Evolutionary conservation across 2,329 filamentous ascomycete species (phyloP).

Genomic region (Xylaria arbuscula): DNA sequence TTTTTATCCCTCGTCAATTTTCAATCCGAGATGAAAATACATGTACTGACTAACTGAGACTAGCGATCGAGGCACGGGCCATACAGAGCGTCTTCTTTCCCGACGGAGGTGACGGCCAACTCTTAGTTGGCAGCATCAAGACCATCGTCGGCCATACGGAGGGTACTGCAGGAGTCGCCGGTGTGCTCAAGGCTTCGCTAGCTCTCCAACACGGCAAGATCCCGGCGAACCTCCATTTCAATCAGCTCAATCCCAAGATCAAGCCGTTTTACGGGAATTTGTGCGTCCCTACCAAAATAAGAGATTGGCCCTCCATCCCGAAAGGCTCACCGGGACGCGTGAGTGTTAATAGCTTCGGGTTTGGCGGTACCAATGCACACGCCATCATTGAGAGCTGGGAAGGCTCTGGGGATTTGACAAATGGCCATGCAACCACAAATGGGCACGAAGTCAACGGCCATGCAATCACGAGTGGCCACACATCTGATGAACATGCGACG

Average conservation of each 20-base stretch:
- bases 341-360: neutral
- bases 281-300: too few species aligned
- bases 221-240: slow-evolving; percentile 30
- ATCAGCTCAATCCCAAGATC: slow-evolving; percentile 9
- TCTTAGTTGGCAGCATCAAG: neutral
- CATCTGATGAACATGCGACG: too few species aligned
- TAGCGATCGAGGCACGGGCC: neutral
- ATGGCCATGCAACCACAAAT: too few species aligned
- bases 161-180: slow-evolving; percentile 1
- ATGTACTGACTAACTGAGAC: too few species aligned
- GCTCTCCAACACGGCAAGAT: slow-evolving; percentile 17
- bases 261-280: neutral
- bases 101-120: neutral
- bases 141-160: slow-evolving; percentile 18
- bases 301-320: too few species aligned
- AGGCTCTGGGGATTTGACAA: too few species aligned
- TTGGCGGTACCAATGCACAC: neutral
- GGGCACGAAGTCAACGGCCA: too few species aligned
- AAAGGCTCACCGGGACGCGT: too few species aligned
- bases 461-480: too few species aligned
- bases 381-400: neutral
- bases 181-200: slow-evolving; percentile 4
- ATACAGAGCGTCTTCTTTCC: neutral
- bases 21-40: too few species aligned
- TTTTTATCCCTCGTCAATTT: too few species aligned